Evolutionary conservation across 257 asterid genomes (phyloP).

Genomic region (Phtheirospermum japonicum): DNA sequence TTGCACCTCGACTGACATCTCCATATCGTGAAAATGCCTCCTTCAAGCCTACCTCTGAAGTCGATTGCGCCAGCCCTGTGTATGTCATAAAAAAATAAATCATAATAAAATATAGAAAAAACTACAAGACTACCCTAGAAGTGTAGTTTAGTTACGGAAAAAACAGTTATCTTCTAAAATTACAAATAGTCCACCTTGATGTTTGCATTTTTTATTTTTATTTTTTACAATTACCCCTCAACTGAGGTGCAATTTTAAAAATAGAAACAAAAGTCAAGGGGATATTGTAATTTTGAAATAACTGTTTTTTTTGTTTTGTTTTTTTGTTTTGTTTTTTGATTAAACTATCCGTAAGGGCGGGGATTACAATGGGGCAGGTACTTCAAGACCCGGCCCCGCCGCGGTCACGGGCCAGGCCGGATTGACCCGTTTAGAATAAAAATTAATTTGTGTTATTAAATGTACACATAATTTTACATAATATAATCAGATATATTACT

Average conservation of each 20-base stretch:
- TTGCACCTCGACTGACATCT: constrained; percentile 49
- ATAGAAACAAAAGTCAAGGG: neutral
- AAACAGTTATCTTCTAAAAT: neutral
- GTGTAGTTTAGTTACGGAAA: neutral
- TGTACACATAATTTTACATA: no score
- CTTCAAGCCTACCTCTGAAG: constrained; percentile 36
- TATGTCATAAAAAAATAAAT: constrained; percentile 3
- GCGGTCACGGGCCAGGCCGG: no score
- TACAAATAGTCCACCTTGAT: neutral
- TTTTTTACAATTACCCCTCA: neutral
- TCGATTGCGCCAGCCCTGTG: constrained; percentile 51
- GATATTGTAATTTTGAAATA: neutral
- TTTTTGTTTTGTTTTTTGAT: no score
- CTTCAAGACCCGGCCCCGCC: no score
- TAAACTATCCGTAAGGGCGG: no score
- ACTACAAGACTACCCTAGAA: neutral
- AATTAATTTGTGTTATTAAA: no score
- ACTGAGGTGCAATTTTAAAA: no score
- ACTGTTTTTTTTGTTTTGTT: no score
- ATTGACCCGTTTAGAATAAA: no score
- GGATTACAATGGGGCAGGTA: no score
- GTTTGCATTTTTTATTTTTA: neutral
- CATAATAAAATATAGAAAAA: neutral
- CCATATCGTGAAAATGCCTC: constrained; percentile 47
- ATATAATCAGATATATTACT: no score